Base-by-base conservation (phyloP, 192 early-diverging fungal species). In the Coemansia sp. region DNA sequence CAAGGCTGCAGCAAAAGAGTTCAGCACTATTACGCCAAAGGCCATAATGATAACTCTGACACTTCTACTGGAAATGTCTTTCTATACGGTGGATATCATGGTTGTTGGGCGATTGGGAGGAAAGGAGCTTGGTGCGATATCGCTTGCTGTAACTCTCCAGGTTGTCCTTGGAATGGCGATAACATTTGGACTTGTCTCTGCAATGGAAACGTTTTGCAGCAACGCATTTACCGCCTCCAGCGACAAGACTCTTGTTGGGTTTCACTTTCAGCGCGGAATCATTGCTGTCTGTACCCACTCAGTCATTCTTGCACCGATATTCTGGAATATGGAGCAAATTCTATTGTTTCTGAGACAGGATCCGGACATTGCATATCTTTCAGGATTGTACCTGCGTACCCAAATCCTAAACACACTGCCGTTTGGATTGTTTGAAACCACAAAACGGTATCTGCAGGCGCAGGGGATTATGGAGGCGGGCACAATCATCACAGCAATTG, bases 381-480 rank as follows among this genome's bases (percentile, higher is more conserved):
- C 61, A 41, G 92, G 87, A 7, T 43, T 84, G 43, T 96, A 90
- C 76, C 63, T 92, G 37, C 68, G 84, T 9, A 88, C 84, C 43
- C 79, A 90, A 14, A 70, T 95, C 25, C 78, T 89, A 9, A 90
- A 92, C 10, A 84, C 90, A 20, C 87, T 90, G 32, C 89, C 93
- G 4, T 87, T 77, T 72, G 77, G 94, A 46, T 75, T 90, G 17
- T 90, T 89, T 85, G 94, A 96, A 65, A 89, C 88, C 62, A 74
- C 90, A 41, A 92, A 92, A 57, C 86, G 92, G 54, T 96, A 85
- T 69, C 76, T 96, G 40, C 91, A 96, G 69, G 86, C 89, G 0
- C 96, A 98, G 81, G 93, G 89, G 8, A 77, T 77, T 67, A 95
- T 98, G 95, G 83, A 88, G 16, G 92, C 92, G 0, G 85, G 82